Conservation (phyloP, 495 filamentous ascomycete species). For the Penicillium nucicola region DNA sequence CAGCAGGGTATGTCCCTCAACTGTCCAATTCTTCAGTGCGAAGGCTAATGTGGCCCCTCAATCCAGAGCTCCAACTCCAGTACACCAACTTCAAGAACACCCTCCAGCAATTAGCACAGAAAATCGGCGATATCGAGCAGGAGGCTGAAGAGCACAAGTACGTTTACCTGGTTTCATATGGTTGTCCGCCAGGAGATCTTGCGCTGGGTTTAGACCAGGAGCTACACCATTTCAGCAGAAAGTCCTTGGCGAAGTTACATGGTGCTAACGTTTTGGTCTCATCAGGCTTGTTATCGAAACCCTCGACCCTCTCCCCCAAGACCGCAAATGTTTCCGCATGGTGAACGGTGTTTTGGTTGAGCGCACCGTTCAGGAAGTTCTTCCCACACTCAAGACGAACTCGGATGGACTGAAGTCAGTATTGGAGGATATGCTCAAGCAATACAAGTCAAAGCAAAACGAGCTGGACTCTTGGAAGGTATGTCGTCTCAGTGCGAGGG, state of each 20-base stretch:
- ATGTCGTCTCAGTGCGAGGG: conserved; percentile 7
- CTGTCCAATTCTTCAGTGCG: not conserved
- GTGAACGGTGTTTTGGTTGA: conserved; percentile 96
- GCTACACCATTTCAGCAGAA: not conserved
- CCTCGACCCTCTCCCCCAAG: conserved; percentile 72
- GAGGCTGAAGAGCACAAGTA: conserved; percentile 98
- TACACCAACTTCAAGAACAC: conserved; percentile 96
- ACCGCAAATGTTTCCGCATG: conserved; percentile 98
- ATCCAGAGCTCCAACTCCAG: conserved; percentile 82
- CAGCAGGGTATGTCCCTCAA: conserved; percentile 69
- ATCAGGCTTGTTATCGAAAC: conserved; percentile 92
- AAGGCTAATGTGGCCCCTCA: conserved; percentile 14
- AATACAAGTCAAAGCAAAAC: conserved; percentile 91
- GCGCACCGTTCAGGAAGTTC: conserved; percentile 85
- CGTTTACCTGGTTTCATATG: conserved; percentile 24
- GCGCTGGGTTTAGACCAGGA: not conserved
- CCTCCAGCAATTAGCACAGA: conserved; percentile 88
- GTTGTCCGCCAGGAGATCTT: not conserved
- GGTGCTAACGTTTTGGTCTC: conserved; percentile 10
- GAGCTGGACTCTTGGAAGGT: conserved; percentile 99
- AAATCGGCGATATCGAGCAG: conserved; percentile 95
- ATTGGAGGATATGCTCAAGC: conserved; percentile 92
- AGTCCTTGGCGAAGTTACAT: not conserved
- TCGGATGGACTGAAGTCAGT: conserved; percentile 93
- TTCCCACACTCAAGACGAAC: conserved; percentile 90